Percentiles rank a stretch among this genome's conserved stretches.
Evolutionary conservation across 345 rosid genomes (phyloP).

Genomic region (Populus tremula): DNA sequence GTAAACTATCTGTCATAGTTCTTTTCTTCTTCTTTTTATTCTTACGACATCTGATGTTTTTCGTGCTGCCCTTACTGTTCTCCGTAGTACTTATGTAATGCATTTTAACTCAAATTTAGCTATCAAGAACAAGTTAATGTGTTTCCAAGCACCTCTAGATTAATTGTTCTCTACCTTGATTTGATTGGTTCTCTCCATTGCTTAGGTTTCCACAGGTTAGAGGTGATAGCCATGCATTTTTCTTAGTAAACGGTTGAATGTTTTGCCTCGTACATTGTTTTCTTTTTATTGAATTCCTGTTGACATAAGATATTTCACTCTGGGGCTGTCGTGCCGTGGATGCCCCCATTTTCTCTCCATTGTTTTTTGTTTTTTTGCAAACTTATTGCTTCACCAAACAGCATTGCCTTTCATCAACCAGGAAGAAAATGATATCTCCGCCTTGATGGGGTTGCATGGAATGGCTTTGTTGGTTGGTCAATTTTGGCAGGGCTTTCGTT

Average conservation of each 20-base stretch:
- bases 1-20: neutral
- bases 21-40: neutral
- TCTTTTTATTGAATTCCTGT: neutral
- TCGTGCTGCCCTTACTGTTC: neutral
- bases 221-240: neutral
- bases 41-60: neutral
- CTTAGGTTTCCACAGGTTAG: neutral
- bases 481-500: no score
- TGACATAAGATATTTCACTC: neutral
- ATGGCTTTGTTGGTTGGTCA: no score
- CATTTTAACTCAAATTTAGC: neutral
- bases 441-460: neutral
- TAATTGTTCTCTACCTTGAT: no score
- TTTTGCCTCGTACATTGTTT: neutral
- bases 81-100: neutral
- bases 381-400: neutral
- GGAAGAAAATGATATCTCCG: neutral
- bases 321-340: neutral
- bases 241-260: neutral
- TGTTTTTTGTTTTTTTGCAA: no score
- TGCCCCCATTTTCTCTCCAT: neutral
- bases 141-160: neutral
- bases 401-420: neutral
- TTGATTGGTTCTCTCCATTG: neutral
- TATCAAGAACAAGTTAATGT: neutral